Conservation (phyloP, 2,329 filamentous ascomycete genomes). For the Salinomyces thailandicus region DNA sequence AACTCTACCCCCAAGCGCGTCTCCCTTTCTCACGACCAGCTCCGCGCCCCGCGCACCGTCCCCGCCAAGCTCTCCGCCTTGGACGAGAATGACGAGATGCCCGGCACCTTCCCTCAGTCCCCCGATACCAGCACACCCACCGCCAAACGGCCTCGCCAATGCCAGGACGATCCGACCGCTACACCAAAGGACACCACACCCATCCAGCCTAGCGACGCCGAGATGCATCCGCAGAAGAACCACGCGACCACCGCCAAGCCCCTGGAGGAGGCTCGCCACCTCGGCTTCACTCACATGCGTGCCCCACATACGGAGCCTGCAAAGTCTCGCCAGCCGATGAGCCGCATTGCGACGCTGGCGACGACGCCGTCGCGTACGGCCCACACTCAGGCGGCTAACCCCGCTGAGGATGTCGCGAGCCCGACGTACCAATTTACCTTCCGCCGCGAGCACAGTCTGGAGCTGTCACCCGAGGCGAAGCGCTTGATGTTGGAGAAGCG, state of each 20-base stretch:
- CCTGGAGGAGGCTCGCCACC: constrained; percentile 66
- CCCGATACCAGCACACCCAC: constrained; percentile 10
- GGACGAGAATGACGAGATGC: constrained; percentile 35
- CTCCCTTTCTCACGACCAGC: constrained; percentile 25
- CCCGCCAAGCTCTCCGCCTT: constrained; percentile 35
- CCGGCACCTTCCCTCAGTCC: constrained; percentile 24
- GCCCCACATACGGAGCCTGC: constrained; percentile 40
- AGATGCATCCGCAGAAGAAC: constrained; percentile 85
- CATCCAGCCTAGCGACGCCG: constrained; percentile 59
- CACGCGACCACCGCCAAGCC: constrained; percentile 65
- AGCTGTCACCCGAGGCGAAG: constrained; percentile 52
- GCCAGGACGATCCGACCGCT: constrained; percentile 11
- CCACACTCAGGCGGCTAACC: constrained; percentile 15
- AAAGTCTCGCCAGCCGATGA: constrained; percentile 28
- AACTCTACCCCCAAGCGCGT: constrained; percentile 25
- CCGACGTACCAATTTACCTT: constrained; percentile 58
- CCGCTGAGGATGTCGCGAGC: constrained; percentile 32
- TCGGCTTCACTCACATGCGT: constrained; percentile 72
- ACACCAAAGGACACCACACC: constrained; percentile 56
- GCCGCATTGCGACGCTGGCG: constrained; percentile 37
- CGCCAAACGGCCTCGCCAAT: constrained; percentile 9
- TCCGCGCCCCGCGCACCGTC: constrained; percentile 23
- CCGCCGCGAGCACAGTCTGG: constrained; percentile 42
- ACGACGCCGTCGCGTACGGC: constrained; percentile 49
- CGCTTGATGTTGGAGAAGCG: constrained; percentile 56